Conservation (phyloP, 345 rosid genomes). For the Citrus unshiu region DNA sequence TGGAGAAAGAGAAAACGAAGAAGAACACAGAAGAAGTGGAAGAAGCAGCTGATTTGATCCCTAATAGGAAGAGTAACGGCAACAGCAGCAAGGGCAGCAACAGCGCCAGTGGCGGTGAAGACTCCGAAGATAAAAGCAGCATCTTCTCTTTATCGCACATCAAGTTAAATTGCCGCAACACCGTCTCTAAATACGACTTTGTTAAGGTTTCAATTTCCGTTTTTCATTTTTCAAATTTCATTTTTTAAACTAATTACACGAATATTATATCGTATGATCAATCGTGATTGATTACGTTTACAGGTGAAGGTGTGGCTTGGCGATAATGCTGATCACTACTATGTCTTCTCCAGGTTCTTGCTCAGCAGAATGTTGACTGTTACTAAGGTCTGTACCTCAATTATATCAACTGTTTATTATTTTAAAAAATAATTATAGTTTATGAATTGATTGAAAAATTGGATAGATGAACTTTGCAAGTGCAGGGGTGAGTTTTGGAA, state of each 20-base stretch:
- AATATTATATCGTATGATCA: neutral
- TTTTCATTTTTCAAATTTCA: neutral
- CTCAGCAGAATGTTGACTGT: constrained; percentile 96
- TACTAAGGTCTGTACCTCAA: constrained; percentile 58
- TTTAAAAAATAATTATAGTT: too few species aligned
- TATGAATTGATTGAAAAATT: neutral
- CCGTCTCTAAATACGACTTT: constrained; percentile 79
- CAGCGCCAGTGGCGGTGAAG: constrained; percentile 29
- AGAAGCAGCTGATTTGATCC: constrained; percentile 8
- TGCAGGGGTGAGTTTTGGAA: neutral
- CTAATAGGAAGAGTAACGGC: neutral
- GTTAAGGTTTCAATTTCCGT: constrained; percentile 46
- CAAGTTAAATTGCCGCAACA: constrained; percentile 60
- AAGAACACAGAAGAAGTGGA: constrained; percentile 24
- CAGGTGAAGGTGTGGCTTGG: constrained; percentile 99
- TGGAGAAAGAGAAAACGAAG: constrained; percentile 21
- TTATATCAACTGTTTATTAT: neutral
- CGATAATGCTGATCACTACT: constrained; percentile 92
- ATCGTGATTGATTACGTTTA: neutral
- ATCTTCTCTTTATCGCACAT: constrained; percentile 33
- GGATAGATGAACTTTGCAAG: neutral
- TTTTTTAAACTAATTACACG: too few species aligned
- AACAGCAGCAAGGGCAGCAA: neutral
- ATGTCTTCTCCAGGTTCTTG: constrained; percentile 88
- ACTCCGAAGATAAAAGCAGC: constrained; percentile 25